Evolutionary conservation across 257 asterid genomes (phyloP), one percentile per base, ranked within the genome.

Genomic region (Solanum virginianum): DNA sequence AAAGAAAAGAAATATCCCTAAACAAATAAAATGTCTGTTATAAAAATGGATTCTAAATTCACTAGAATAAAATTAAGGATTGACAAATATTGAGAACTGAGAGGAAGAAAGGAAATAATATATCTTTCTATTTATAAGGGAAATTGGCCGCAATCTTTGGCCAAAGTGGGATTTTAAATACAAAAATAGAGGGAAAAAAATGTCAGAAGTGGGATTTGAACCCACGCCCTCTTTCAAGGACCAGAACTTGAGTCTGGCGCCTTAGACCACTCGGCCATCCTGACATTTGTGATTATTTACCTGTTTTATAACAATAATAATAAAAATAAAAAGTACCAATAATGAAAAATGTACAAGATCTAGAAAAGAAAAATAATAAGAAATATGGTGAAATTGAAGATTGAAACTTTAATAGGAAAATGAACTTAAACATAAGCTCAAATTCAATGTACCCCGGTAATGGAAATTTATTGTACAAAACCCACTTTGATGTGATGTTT

Each of bases 191-290:
- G 1, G 0, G 6, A 7, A 1, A 3, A 0, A 4, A 36, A 0
- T 90, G 92, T 90, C 93, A 91, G 91, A 85, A 91, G 92, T 90
- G 92, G 92, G 93, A 85, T 91, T 92, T 93, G 95, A 92, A 94
- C 96, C 94, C 95, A 93, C 94, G 95, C 96, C 95, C 93, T 90
- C 94, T 86, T 53, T 43, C 87, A 93, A 91, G 45, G 91, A 92
- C 94, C 94, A 93, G 94, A 93, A 93, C 96, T 94, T 93, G 95
- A 94, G 97, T 93, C 95, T 92, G 97, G 94, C 94, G 95, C 97
- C 97, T 94, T 94, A 91, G 96, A 93, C 97, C 97, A 93, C 97
- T 93, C 95, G 97, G 94, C 97, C 97, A 94, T 93, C 97, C 97
- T 91, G 94, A 94, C 97, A 32, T 16, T 4, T 2, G 4, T 3